These are phyloP conservation scores for Xylaria sp. DNA, from an alignment of 2,329 filamentous ascomycete genomes.

Conservation along the genomic window DNA sequence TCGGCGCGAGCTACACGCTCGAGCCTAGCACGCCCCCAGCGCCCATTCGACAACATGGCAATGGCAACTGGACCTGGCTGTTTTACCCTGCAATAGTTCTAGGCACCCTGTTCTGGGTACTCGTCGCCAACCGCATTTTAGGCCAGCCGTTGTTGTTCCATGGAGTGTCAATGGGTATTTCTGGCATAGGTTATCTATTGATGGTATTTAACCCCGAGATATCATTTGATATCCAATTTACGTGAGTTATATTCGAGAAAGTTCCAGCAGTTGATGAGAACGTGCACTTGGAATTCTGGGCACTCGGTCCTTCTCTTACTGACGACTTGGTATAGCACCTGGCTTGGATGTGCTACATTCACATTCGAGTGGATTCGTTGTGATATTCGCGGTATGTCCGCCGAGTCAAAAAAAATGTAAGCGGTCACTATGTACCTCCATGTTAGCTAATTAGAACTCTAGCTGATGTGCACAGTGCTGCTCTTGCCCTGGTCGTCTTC, in stretches of 20 bases:
- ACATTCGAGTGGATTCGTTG: background rate
- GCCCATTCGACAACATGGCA: too few relatives aligned
- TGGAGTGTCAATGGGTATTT: conserved; percentile 3
- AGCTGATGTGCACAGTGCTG: background rate
- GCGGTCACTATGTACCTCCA: too few relatives aligned
- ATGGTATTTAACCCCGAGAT: background rate
- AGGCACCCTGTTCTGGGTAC: background rate
- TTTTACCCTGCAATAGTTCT: background rate
- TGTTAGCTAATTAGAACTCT: background rate
- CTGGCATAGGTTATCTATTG: background rate
- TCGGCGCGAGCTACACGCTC: too few relatives aligned
- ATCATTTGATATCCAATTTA: background rate
- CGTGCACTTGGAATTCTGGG: too few relatives aligned
- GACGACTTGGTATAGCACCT: background rate
- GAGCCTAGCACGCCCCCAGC: too few relatives aligned
- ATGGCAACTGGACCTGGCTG: background rate
- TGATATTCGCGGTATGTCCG: background rate
- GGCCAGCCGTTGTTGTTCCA: background rate
- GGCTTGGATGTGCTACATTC: background rate
- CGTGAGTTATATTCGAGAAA: background rate
- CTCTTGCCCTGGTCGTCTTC: background rate
- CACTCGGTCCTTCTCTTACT: too few relatives aligned
- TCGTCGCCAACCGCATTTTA: background rate
- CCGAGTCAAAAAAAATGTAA: background rate
- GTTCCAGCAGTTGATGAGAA: too few relatives aligned